Evolutionary conservation across 441 rosid genomes (phyloP).

Genomic region (Theobroma grandiflorum): DNA sequence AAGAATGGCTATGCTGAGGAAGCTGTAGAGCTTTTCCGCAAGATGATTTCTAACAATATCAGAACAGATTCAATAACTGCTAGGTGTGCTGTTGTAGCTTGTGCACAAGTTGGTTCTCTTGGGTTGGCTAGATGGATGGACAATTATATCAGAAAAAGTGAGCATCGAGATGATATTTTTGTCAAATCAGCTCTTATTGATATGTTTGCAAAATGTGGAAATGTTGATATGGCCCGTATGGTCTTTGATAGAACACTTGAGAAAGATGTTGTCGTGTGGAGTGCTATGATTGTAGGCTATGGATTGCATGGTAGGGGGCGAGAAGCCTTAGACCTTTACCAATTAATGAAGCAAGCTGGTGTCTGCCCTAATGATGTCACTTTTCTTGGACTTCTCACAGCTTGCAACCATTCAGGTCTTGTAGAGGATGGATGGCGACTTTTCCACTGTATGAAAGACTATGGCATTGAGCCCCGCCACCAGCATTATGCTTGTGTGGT

Average conservation of each 20-base stretch:
- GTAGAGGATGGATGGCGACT: conserved; percentile 77
- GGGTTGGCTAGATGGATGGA: conserved; percentile 76
- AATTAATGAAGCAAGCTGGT: conserved; percentile 54
- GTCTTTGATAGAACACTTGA: conserved; percentile 62
- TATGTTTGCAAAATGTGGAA: conserved; percentile 87
- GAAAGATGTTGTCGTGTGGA: conserved; percentile 84
- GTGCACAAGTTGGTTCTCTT: conserved; percentile 74
- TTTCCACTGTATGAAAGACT: conserved; percentile 64
- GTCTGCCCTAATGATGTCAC: conserved; percentile 79
- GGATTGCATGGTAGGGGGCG: conserved; percentile 71
- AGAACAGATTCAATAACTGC: conserved; percentile 63
- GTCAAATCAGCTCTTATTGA: conserved; percentile 69
- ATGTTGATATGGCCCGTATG: conserved; percentile 55
- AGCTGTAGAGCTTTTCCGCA: conserved; percentile 64
- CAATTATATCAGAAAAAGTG: conserved; percentile 48
- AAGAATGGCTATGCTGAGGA: conserved; percentile 75
- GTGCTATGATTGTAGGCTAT: conserved; percentile 84
- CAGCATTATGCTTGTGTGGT: conserved; percentile 78
- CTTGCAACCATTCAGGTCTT: conserved; percentile 78
- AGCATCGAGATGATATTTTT: conserved; percentile 50
- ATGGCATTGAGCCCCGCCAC: conserved; percentile 68
- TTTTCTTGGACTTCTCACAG: conserved; percentile 73
- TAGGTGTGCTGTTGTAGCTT: conserved; percentile 68
- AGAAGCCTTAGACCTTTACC: conserved; percentile 72
- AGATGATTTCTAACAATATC: conserved; percentile 53